Evolutionary conservation across 805 yeast species (phyloP).

Genomic region (Myxozyma geophila): DNA sequence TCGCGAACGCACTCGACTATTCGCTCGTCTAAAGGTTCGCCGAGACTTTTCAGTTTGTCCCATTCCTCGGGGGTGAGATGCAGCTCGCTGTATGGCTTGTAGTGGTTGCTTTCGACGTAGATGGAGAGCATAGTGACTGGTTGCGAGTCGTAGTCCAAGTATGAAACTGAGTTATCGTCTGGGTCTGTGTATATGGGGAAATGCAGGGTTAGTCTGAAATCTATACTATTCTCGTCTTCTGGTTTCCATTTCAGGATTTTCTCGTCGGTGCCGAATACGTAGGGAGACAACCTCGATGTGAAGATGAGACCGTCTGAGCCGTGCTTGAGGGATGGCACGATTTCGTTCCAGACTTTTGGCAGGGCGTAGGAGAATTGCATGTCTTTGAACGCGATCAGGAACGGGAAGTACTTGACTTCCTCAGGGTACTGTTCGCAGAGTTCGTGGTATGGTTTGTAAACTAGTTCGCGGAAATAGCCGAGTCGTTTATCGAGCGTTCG

Average conservation of each 20-base stretch:
- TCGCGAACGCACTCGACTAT: slow-evolving; percentile 83
- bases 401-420: slow-evolving; percentile 76
- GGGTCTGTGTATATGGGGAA: slow-evolving; percentile 58
- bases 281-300: slow-evolving; percentile 88
- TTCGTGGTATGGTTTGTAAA: slow-evolving; percentile 79
- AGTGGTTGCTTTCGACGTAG: slow-evolving; percentile 74
- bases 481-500: slow-evolving; percentile 79
- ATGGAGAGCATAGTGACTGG: slow-evolving; percentile 71
- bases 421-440: slow-evolving; percentile 73
- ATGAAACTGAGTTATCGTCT: slow-evolving; percentile 51
- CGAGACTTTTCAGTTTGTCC: slow-evolving; percentile 68
- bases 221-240: slow-evolving; percentile 91
- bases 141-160: slow-evolving; percentile 77
- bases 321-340: slow-evolving; percentile 73
- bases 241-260: slow-evolving; percentile 96
- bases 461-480: slow-evolving; percentile 80
- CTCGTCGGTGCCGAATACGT: slow-evolving; percentile 84
- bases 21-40: slow-evolving; percentile 86
- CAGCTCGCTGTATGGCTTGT: slow-evolving; percentile 70
- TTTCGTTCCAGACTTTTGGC: slow-evolving; percentile 69
- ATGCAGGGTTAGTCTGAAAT: slow-evolving; percentile 70
- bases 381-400: slow-evolving; percentile 81
- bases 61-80: slow-evolving; percentile 73
- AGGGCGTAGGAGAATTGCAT: slow-evolving; percentile 86
- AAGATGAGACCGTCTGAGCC: slow-evolving; percentile 92